phyloP scores from a whole-genome alignment of 1,284 basidiomycete species.

The Ustilago trichophora region DNA sequence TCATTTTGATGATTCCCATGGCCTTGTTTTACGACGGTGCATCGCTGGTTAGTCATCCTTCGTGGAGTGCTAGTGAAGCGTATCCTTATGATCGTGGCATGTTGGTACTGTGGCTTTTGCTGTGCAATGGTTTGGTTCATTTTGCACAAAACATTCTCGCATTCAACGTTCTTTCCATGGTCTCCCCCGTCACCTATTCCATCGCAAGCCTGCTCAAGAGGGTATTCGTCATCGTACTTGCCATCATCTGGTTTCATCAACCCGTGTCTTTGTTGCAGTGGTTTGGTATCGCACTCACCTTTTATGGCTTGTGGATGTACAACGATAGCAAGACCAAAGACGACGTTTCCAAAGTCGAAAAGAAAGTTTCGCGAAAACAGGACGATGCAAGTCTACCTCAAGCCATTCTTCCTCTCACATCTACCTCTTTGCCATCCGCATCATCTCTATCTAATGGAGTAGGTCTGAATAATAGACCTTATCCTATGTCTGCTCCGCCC shows the following conservation, averaged over 20 bases:
- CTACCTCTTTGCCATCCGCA: background rate
- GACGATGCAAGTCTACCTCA: background rate
- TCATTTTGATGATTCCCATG: slow-evolving; percentile 70
- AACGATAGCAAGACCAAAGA: slow-evolving; percentile 80
- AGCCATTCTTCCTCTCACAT: slow-evolving; percentile 11
- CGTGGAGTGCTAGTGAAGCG: slow-evolving; percentile 1
- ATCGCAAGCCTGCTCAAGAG: slow-evolving; percentile 98
- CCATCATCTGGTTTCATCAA: slow-evolving; percentile 96
- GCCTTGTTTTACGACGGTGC: slow-evolving; percentile 56
- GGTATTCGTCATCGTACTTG: slow-evolving; percentile 96
- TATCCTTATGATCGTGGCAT: slow-evolving; percentile 65
- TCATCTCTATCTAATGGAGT: no score
- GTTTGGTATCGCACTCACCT: slow-evolving; percentile 87
- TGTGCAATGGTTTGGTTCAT: slow-evolving; percentile 93
- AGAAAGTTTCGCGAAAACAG: slow-evolving; percentile 16
- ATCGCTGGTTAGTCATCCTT: slow-evolving; percentile 13
- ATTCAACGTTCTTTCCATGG: slow-evolving; percentile 92
- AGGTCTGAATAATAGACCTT: no score
- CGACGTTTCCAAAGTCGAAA: slow-evolving; percentile 27
- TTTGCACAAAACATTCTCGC: slow-evolving; percentile 97
- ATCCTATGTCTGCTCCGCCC: background rate
- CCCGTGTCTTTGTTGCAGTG: slow-evolving; percentile 81
- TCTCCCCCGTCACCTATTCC: slow-evolving; percentile 97
- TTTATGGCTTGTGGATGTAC: slow-evolving; percentile 89
- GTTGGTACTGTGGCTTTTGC: slow-evolving; percentile 72